Evolutionary conservation across 208 protist species (phyloP), one percentile per base, ranked within the genome.

Genomic region (Leptomonas seymouri): DNA sequence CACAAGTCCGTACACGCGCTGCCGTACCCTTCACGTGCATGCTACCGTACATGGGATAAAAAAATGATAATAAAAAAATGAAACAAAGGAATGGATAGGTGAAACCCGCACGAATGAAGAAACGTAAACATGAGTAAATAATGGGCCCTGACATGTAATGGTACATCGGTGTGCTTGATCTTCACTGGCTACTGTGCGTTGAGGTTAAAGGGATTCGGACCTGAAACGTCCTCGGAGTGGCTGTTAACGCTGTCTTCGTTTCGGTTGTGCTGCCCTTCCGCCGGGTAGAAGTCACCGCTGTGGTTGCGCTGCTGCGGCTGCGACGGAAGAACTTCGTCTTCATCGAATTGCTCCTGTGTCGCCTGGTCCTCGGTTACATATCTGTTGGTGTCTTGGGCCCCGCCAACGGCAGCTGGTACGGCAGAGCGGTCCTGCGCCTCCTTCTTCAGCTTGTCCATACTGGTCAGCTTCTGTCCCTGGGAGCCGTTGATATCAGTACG

Each of bases 371-470:
- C 63, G 31, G 55, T 67, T 7, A 54, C 55, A 62, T 69, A 65
- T 45, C 59, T 42, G 55, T 64, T 54, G 56, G 58, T 42, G n/a
- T 34, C 70, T n/a, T 9, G 28, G n/a, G 60, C 21, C 9, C 28
- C 14, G 45, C 21, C 31, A 51, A 23, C 49, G 9, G 12, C 51
- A 42, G 67, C 62, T 1, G 49, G 62, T 23, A 28, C n/a, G 0
- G 50, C 18, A 27, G 25, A 18, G 45, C 25, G 46, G 55, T 14
- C 25, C 39, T 57, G 64, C 28, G 76, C 79, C 53, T 64, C 56
- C 46, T 82, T 51, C 71, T 76, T 74, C 48, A 78, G 68, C 34
- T 66, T 45, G 53, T 78, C 74, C 73, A 83, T 68, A 9, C 61
- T 61, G 28, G 46, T 75, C 57, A 71, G 64, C 1, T 62, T 54